Evolutionary conservation across 2,329 filamentous ascomycete species (phyloP).

Genomic region (Pseudogymnoascus sp.): DNA sequence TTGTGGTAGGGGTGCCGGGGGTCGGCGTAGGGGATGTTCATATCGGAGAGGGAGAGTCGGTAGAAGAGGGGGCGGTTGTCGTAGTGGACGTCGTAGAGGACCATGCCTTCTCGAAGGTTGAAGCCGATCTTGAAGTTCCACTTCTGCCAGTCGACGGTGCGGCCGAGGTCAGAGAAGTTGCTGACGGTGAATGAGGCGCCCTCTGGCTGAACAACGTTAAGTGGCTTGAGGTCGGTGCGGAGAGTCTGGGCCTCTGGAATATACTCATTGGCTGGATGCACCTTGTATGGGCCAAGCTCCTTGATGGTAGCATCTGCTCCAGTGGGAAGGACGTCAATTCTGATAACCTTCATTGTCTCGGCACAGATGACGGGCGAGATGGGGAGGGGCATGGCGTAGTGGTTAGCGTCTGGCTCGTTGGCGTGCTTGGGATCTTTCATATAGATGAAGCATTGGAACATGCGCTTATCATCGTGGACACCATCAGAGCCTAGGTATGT

Average conservation of each 20-base stretch:
- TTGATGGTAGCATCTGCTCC: conserved; percentile 55
- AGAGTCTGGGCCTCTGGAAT: conserved; percentile 56
- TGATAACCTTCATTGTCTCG: conserved; percentile 56
- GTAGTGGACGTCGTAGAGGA: conserved; percentile 61
- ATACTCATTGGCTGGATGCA: conserved; percentile 55
- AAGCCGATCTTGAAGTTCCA: conserved; percentile 57
- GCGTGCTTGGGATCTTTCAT: conserved; percentile 56
- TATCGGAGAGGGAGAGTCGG: conserved; percentile 59
- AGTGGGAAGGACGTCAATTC: conserved; percentile 64
- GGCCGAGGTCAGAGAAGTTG: conserved; percentile 46
- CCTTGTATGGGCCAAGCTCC: conserved; percentile 50
- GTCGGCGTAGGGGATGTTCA: conserved; percentile 55
- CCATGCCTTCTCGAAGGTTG: conserved; percentile 59
- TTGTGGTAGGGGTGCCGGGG: conserved; percentile 62
- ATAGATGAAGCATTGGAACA: conserved; percentile 63
- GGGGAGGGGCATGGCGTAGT: conserved; percentile 62
- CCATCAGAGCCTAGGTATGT: conserved; percentile 43
- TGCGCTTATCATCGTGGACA: conserved; percentile 39
- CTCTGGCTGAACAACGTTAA: conserved; percentile 59
- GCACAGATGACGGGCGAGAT: conserved; percentile 60
- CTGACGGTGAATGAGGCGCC: conserved; percentile 55
- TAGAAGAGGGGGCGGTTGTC: conserved; percentile 61
- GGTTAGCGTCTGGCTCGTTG: conserved; percentile 56
- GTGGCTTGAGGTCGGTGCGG: conserved; percentile 56
- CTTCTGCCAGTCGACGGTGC: conserved; percentile 59